Base-by-base conservation (phyloP, 2,329 filamentous ascomycete species). In the Penicillium griseofulvum region DNA sequence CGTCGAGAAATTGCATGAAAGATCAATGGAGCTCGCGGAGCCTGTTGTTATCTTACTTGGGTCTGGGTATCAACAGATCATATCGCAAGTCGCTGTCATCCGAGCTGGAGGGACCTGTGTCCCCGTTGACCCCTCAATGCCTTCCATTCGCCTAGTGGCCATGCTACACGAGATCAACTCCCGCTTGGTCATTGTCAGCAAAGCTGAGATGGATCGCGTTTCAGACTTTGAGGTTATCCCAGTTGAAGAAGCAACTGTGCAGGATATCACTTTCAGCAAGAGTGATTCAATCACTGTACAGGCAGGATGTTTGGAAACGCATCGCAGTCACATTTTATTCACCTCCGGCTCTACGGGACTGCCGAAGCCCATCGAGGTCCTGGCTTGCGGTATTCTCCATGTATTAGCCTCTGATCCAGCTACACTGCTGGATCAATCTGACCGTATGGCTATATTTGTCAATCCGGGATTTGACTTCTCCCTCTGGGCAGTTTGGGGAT, bases 351-450 rank as follows among this genome's bases (percentile, higher is more conserved):
- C 66, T 1, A 88, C 91, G 72, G 88, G 88, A 37, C 78, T 81
- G 64, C 89, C 89, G 29, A 94, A 93, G 76, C 88, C 89, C 57
- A 90, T 96, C 9, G 81, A 85, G 54, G 90, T 90, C 67, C 83
- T 86, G 3, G 87, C 89, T 68, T 78, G 29, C 14, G 49, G 57
- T 11, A 56, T 60, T 22, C 38, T 55, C 6, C 60, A 60, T 41
- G 17, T 60, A 2, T 28, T 37, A 29, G 52, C 34, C 19, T 50
- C 43, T 14, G 50, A 28, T 5, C 39, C 42, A 2, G 19, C 46
- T 46, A 51, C 60, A 26, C 36, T 61, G 29, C n/a, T n/a, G n/a
- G 45, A 53, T 37, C 45, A 56, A 49, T 24, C 47, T 37, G 52
- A 67, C 51, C 50, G 50, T 5, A 39, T 61, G 37, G 49, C 56